Evolutionary conservation across 2,329 filamentous ascomycete genomes (phyloP), one percentile per base, ranked within the genome.

Genomic region (Aspergillus vadensis): DNA sequence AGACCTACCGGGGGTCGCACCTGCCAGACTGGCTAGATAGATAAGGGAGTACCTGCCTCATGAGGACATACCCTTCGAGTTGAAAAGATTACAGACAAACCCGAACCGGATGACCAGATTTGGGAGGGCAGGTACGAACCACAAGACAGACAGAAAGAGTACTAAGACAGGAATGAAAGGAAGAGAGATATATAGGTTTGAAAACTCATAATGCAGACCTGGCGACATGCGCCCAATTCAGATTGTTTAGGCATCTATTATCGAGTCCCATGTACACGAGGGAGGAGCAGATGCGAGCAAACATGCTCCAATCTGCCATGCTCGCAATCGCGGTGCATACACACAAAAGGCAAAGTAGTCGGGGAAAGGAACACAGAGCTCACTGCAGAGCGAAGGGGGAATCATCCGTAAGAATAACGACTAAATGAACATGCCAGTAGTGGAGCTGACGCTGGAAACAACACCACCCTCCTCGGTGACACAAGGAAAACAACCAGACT

Each of bases 331-430:
- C 41, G 5, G 41, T 44, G 41, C 10, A 30, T 27, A 30, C 32
- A 19, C 47, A 30, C 27, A 27, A 39, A 39, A 53, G 50, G 23
- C 30, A 23, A 23, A 23, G 32, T 10, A 25, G 53, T 19, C 12
- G 32, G 39, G 39, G 10, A 55, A 55, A 44, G 53, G 38, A 57
- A 58, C 49, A 60, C 53, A 58, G 47, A 64, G 58, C 55, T 57
- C 62, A 63, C 54, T 58, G 61, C 57, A 53, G 25, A 41, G 57
- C 55, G 30, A 57, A 69, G 57, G 70, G 70, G 71, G 69, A 73
- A 73, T 72, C 71, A 72, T 71, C 68, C 65, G 61, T 59, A 57
- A 65, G 47, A 63, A 61, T 47, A 57, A 60, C 60, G 41, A 39
- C 41, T 52, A 66, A 62, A 53, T 61, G 36, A 55, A 63, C 55